Conservation (phyloP, 1,139 yeast genomes). For the Yamadazyma buinensis region DNA sequence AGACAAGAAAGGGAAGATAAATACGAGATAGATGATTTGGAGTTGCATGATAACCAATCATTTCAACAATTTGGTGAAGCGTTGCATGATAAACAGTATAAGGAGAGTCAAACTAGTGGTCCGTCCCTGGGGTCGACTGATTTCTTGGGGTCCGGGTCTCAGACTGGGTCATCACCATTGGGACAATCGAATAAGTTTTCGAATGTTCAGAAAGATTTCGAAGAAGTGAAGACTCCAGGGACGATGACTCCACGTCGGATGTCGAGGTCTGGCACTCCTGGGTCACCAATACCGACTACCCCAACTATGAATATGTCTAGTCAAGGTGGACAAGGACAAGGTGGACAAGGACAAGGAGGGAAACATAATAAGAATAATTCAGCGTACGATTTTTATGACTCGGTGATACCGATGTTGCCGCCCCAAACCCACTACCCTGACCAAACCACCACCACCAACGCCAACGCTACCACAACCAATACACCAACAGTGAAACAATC, state of each 20-base stretch:
- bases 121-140: slow-evolving; percentile 3
- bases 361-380: slow-evolving; percentile 18
- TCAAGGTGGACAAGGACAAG: not conserved
- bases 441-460: slow-evolving; percentile 5
- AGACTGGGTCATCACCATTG: too few species aligned
- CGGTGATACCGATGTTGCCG: too few species aligned
- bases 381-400: slow-evolving; percentile 42
- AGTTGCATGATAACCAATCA: slow-evolving; percentile 35
- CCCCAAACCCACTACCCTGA: too few species aligned
- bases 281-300: not conserved
- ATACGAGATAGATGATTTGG: slow-evolving; percentile 24
- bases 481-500: too few species aligned
- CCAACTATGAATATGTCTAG: not conserved
- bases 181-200: too few species aligned
- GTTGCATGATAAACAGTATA: slow-evolving; percentile 19
- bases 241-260: not conserved
- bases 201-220: too few species aligned
- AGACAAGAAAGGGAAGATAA: slow-evolving; percentile 32
- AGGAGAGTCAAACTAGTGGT: slow-evolving; percentile 2
- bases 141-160: too few species aligned
- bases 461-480: not conserved
- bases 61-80: slow-evolving; percentile 38
- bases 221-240: slow-evolving; percentile 2
- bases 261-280: slow-evolving; percentile 1
- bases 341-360: not conserved